Evolutionary conservation across 2,329 filamentous ascomycete species (phyloP).

Genomic region (Aspergillus brunneoviolaceus): DNA sequence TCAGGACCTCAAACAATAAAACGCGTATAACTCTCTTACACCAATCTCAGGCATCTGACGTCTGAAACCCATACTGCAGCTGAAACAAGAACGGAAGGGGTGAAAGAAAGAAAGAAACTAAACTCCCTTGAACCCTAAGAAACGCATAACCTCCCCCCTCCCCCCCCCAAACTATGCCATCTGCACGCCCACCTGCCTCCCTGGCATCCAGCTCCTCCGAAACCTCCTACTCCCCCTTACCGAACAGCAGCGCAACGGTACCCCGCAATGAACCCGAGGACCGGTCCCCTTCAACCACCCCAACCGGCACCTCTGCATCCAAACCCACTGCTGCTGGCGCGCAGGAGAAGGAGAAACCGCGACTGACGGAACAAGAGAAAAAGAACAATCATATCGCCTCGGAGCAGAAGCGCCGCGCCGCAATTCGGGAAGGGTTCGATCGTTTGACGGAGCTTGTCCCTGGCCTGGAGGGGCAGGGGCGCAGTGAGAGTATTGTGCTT

Average conservation of each 20-base stretch:
- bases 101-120: not conserved
- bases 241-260: slow-evolving; percentile 22
- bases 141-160: not conserved
- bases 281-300: slow-evolving; percentile 36
- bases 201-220: slow-evolving; percentile 27
- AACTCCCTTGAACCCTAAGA: not conserved
- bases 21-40: slow-evolving; percentile 1
- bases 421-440: slow-evolving; percentile 82
- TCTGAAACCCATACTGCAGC: not conserved
- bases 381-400: slow-evolving; percentile 72
- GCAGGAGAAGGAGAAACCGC: slow-evolving; percentile 56
- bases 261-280: slow-evolving; percentile 32
- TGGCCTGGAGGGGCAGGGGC: slow-evolving; percentile 75
- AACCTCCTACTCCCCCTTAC: slow-evolving; percentile 23
- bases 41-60: not conserved
- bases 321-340: slow-evolving; percentile 22
- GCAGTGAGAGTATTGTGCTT: slow-evolving; percentile 82
- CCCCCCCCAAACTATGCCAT: slow-evolving; percentile 22
- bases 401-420: slow-evolving; percentile 64
- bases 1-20: slow-evolving; percentile 1
- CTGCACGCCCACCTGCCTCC: slow-evolving; percentile 23
- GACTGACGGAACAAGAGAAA: slow-evolving; percentile 68
- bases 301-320: slow-evolving; percentile 24
- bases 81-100: not conserved
- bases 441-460: slow-evolving; percentile 77